phyloP scores from a whole-genome alignment of 2,329 filamentous ascomycete genomes.

The Rasamsonia emersonii region DNA sequence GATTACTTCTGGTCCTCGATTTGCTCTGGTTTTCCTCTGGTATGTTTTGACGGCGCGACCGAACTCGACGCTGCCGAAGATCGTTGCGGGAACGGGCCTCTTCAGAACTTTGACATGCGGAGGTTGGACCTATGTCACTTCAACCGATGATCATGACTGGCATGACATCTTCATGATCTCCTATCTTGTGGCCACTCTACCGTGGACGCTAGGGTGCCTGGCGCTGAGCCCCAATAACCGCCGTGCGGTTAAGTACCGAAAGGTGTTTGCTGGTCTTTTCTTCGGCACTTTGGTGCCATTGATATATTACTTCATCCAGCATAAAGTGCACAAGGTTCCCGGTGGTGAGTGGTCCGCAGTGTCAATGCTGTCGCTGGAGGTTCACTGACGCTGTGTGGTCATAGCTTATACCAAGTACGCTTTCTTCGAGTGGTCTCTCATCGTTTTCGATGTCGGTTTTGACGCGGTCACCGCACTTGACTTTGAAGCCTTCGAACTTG shows the following conservation, averaged over 20 bases:
- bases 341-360: conserved; percentile 59
- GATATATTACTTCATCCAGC: conserved; percentile 96
- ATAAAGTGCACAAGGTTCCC: conserved; percentile 89
- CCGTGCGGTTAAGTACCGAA: conserved; percentile 77
- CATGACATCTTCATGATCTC: conserved; percentile 99
- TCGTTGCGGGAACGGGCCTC: conserved; percentile 69
- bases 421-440: conserved; percentile 95
- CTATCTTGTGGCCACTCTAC: conserved; percentile 86
- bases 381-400: too few relatives aligned
- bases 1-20: conserved; percentile 86
- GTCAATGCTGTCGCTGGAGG: too few relatives aligned
- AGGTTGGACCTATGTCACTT: conserved; percentile 97
- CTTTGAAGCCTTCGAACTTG: conserved; percentile 79
- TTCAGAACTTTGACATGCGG: conserved; percentile 90
- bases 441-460: conserved; percentile 91
- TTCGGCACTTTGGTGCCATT: conserved; percentile 85
- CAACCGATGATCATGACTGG: conserved; percentile 96
- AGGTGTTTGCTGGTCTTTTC: conserved; percentile 72
- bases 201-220: conserved; percentile 90
- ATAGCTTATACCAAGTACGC: conserved; percentile 95
- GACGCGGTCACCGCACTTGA: conserved; percentile 91
- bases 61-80: conserved; percentile 67
- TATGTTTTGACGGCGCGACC: conserved; percentile 78
- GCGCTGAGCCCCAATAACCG: conserved; percentile 78
- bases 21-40: conserved; percentile 83